Conservation (phyloP, 2,329 filamentous ascomycete genomes). For the Penicillium sp. region DNA sequence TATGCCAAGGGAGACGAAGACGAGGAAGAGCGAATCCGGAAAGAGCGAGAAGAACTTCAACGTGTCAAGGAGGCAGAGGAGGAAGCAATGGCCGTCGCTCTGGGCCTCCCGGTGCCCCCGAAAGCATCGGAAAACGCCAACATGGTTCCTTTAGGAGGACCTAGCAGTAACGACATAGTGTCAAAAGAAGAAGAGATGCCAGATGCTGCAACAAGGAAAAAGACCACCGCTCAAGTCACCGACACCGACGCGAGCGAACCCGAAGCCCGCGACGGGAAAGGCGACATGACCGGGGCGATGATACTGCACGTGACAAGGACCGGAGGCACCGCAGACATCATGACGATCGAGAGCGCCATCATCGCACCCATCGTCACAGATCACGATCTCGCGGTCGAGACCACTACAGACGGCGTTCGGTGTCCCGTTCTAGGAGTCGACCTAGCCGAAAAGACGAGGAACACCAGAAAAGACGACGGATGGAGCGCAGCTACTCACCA, state of each 20-base stretch:
- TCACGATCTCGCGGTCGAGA: constrained; percentile 32
- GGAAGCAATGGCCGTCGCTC: constrained; percentile 78
- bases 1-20: constrained; percentile 61
- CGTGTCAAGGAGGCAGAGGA: constrained; percentile 88
- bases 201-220: constrained; percentile 26
- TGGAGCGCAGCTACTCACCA: constrained; percentile 27
- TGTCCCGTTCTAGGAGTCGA: constrained; percentile 32
- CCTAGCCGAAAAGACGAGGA: constrained; percentile 29
- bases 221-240: constrained; percentile 24
- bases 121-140: constrained; percentile 65
- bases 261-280: constrained; percentile 35
- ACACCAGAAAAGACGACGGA: constrained; percentile 25
- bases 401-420: constrained; percentile 26
- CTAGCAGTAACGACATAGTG: constrained; percentile 43
- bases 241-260: constrained; percentile 34
- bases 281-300: constrained; percentile 31
- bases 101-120: constrained; percentile 72
- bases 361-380: constrained; percentile 35
- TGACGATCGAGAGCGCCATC: constrained; percentile 34
- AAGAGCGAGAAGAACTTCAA: constrained; percentile 73
- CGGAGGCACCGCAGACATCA: constrained; percentile 47
- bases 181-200: constrained; percentile 28
- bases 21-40: constrained; percentile 45
- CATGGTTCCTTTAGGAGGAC: constrained; percentile 60
- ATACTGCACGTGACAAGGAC: constrained; percentile 40